Conservation (phyloP, 352 stramenopile genomes). For the Pythium pyrilobum region DNA sequence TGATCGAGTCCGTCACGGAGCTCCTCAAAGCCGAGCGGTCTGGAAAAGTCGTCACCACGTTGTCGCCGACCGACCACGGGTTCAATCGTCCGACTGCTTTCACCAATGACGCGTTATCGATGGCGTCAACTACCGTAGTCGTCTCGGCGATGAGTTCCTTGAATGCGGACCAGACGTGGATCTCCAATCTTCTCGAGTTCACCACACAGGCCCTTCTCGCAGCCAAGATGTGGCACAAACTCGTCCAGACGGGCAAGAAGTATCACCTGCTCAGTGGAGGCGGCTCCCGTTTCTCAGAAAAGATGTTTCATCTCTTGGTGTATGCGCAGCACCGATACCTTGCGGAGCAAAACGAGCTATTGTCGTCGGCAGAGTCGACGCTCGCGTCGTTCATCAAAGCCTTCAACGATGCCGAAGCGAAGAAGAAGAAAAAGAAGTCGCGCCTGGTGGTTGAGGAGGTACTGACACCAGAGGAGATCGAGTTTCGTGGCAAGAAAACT, state of each 20-base stretch:
- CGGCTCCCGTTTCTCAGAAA: constrained; percentile 49
- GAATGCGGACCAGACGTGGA: constrained; percentile 41
- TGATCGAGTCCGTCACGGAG: constrained; percentile 36
- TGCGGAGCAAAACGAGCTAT: constrained; percentile 19
- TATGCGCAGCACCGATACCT: constrained; percentile 67
- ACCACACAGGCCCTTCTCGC: constrained; percentile 27
- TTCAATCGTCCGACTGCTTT: background rate
- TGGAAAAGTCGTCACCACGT: background rate
- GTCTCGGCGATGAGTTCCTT: constrained; percentile 28
- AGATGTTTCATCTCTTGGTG: constrained; percentile 47
- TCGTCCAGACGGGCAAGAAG: constrained; percentile 49
- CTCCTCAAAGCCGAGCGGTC: constrained; percentile 19
- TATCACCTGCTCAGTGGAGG: constrained; percentile 36
- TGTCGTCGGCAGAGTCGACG: constrained; percentile 28
- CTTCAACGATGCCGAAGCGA: constrained; percentile 57
- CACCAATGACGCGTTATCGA: constrained; percentile 6
- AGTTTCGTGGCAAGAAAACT: constrained; percentile 38
- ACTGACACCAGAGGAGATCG: constrained; percentile 51
- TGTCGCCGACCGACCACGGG: background rate
- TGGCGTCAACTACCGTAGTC: constrained; percentile 35
- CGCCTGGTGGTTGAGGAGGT: constrained; percentile 67
- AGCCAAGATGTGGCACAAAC: constrained; percentile 37
- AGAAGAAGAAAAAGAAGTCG: constrained; percentile 85
- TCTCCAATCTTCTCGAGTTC: constrained; percentile 40
- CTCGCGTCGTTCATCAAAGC: constrained; percentile 30